Evolutionary conservation across 345 rosid genomes (phyloP), one percentile per base, ranked within the genome.

Genomic region (Murraya paniculata): DNA sequence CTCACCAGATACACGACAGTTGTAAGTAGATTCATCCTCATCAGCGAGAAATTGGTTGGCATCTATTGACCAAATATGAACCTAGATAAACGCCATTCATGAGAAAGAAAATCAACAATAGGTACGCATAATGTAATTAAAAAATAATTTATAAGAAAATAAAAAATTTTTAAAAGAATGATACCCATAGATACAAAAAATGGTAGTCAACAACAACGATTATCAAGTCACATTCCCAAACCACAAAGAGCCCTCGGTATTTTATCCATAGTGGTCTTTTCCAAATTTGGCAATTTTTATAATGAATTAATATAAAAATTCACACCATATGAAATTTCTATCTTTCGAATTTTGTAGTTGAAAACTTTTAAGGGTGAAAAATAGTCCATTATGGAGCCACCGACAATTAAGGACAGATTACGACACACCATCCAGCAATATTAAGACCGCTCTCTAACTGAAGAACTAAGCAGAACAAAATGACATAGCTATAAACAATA

Each of bases 1-100:
- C 91, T 76, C 82, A 91, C 99, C 98, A 82, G 97, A 95, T 77
- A 92, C 86, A 27, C 99, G 99, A 79, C 94, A 93, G 80, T 92
- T 93, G 81, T 91, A 95, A 75, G 92, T 89, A 77, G 80, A 90
- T 78, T 93, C 98, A 86, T 95, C 99, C 83, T 95, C 99, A 82
- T 93, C 97, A 56, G 97, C 93, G 30, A 92, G 92, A 83, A 92
- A 95, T 60, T 93, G 98, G 68, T 95, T 95, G 61, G 89, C 94
- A 92, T 95, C 97, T 76, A 73, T 77, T 16, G 92, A 92, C 99
- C 99, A 95, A 0, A 84, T 83, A 85, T 90, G 95, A 59, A 91
- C 86, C 99, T 95, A 80, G 66, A 79, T 61, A 84, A 80, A 28
- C 72, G 53, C 53, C 59, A 59, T 48, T 68, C 64, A 58, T 58